Base-by-base conservation (phyloP, 148 eudicot species). In the Spergularia bocconei region DNA sequence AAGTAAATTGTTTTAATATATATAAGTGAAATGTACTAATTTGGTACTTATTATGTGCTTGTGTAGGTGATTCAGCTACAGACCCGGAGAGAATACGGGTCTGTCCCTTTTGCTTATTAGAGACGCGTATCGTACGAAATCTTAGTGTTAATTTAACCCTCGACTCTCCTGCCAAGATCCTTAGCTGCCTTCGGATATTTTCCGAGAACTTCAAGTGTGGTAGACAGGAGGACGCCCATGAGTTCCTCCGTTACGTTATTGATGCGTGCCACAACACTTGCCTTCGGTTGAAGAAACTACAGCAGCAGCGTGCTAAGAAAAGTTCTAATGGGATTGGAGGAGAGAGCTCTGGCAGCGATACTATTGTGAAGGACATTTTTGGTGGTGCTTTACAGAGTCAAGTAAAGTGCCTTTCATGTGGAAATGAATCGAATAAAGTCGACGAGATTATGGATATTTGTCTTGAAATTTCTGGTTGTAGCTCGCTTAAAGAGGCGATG, bases 371-470 rank as follows among this genome's bases (percentile, higher is more conserved):
- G 85, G 98, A 92, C 73, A 96, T 96, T 63, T 96, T 96, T 76
- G 99, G 99, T 69, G 99, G 99, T 68, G 85, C 94, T 68, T 79
- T 96, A 80, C 97, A 91, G 83, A 96, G 97, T 83, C 99, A 92
- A 82, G 91, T 96, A 63, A 96, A 89, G 89, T 96, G 99, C 78
- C 82, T 92, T 61, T 87, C 91, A 2, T 96, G 99, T 73, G 97
- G 97, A 33, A 73, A 79, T 39, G 98, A 92, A 78, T 96, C 99
- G 13, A 96, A 92, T 85, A 96, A 96, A 81, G 88, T 89, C 0
- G 99, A 96, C 77, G 99, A 96, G 84, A 96, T 96, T 55, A 96
- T 96, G 99, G 99, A 96, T 88, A 83, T 96, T 15, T 89, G 93
- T 65, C 91, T 96, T 84, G 99, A 92, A 72, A 84, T 96, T 67